Evolutionary conservation across 2,329 filamentous ascomycete genomes (phyloP), one percentile per base, ranked within the genome.

Genomic region (Arthrobotrys megalospora): DNA sequence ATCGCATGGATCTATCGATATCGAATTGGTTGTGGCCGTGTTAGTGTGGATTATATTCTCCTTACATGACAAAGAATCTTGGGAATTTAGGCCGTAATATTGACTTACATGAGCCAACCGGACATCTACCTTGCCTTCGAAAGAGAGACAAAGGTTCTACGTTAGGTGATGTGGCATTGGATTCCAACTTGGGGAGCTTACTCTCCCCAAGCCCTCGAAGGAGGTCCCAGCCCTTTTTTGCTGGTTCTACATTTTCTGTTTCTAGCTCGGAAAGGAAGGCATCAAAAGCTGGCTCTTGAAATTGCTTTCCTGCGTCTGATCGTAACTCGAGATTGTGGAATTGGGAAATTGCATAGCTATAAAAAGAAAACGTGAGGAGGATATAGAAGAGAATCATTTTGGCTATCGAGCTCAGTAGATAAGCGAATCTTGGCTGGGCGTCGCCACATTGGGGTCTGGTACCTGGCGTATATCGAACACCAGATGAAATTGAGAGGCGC

Each of bases 121-220:
- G 64, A 45, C 64, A 67, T 8, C 11, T 19, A 10, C 48, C 45
- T 43, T 67, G 64, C 28, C 64, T 43, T 47, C 53, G 52, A 32
- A 67, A 45, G 14, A 67, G 50, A n/a, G 45, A 32, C 5, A n/a
- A n/a, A n/a, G 34, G 16, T 34, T 58, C 32, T 11, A 19, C 1
- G 1, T 19, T n/a, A 6, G 36, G 12, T 2, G 32, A 34, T 16
- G 34, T 55, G n/a, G 11, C 34, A 21, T 67, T 67, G 16, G 34
- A 16, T 41, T 52, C 50, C 16, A 50, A 38, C 16, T 58, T 1
- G 10, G 47, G 36, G 7, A 67, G 32, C 3, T 24, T 14, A 12
- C 14, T 12, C 36, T 45, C 10, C 7, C 19, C 64, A 12, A 67
- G 16, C 16, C 36, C 64, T 14, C 19, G 6, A 24, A 48, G 45